Percentiles rank a stretch among this genome's conserved stretches.
Conservation (phyloP, 345 rosid genomes). For the Salix suchowensis region DNA sequence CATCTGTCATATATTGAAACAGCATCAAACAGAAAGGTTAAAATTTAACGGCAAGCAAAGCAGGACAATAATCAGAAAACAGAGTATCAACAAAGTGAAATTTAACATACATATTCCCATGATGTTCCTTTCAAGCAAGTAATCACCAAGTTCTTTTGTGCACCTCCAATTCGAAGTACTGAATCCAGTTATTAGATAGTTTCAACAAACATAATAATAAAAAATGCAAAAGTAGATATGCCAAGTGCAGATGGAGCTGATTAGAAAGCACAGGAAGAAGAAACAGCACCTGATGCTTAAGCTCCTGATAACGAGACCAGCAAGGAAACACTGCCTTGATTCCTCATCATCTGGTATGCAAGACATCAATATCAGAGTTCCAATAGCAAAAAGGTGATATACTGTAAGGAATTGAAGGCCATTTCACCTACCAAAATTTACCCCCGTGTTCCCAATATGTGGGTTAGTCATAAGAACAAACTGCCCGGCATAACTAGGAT, state of each 20-base stretch:
- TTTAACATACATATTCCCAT: slow-evolving; percentile 79
- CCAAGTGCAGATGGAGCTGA: neutral
- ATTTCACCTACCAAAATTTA: slow-evolving; percentile 64
- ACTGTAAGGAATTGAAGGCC: neutral
- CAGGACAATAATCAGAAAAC: neutral
- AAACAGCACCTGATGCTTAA: slow-evolving; percentile 56
- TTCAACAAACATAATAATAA: neutral
- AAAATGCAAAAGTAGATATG: neutral
- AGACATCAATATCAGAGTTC: slow-evolving; percentile 6
- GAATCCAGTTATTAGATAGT: slow-evolving; percentile 13
- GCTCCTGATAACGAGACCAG: slow-evolving; percentile 87
- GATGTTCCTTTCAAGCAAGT: slow-evolving; percentile 76
- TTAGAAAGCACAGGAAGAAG: neutral
- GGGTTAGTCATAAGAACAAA: slow-evolving; percentile 98
- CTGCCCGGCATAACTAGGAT: slow-evolving; percentile 96
- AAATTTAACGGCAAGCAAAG: neutral
- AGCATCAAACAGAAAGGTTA: slow-evolving; percentile 1
- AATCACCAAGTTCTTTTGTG: slow-evolving; percentile 66
- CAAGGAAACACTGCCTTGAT: slow-evolving; percentile 73
- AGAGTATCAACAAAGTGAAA: neutral
- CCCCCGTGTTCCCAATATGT: slow-evolving; percentile 95
- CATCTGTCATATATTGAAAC: slow-evolving; percentile 44
- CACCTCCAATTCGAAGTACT: slow-evolving; percentile 96
- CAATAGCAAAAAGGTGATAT: neutral
- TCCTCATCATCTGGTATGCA: slow-evolving; percentile 78